phyloP scores from a whole-genome alignment of 1,284 basidiomycete genomes.

The Ceratobasidium sp. region DNA sequence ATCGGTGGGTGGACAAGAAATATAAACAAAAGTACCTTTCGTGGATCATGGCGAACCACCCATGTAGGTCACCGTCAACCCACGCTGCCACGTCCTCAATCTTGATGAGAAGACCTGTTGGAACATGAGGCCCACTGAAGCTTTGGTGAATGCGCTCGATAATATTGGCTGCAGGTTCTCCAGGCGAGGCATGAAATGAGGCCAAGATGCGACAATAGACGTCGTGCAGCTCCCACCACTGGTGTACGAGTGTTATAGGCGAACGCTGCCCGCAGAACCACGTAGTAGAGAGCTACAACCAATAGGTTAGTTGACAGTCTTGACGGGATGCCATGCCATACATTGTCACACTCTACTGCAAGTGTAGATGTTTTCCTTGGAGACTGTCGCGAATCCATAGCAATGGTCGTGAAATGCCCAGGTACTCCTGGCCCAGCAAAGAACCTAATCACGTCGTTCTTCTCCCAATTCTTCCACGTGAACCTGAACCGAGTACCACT shows the following conservation, averaged over 20 bases:
- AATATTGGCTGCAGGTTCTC: neutral
- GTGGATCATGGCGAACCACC: neutral
- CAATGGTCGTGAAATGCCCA: neutral
- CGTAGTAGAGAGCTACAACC: neutral
- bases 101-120: neutral
- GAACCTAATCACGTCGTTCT: neutral
- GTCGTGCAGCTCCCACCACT: neutral
- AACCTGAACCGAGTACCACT: neutral
- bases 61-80: neutral
- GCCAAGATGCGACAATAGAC: neutral
- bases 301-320: neutral
- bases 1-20: no score
- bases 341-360: neutral
- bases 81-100: neutral
- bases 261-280: neutral
- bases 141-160: neutral
- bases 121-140: neutral
- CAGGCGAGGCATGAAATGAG: neutral
- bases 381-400: neutral
- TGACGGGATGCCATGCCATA: neutral
- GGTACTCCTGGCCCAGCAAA: neutral
- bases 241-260: neutral
- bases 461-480: neutral
- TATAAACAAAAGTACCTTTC: no score
- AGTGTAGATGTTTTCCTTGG: neutral